Evolutionary conservation across 192 early-diverging fungal genomes (phyloP).

Genomic region (Radiomyces spectabilis): DNA sequence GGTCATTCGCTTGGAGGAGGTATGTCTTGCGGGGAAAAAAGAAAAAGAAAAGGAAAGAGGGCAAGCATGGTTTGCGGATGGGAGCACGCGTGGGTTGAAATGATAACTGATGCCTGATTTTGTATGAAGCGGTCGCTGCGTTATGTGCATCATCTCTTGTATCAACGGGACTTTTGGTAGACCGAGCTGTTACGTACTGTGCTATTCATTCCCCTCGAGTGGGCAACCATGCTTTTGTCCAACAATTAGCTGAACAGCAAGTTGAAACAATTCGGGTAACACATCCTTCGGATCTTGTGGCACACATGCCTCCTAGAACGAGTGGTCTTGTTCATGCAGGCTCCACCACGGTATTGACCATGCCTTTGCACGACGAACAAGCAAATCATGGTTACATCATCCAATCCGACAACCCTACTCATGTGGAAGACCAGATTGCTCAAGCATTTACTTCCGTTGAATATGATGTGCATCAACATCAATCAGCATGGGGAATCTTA

Average conservation of each 20-base stretch:
- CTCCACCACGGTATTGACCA: constrained; percentile 5
- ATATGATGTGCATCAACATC: no score
- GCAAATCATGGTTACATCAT: no score
- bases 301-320: constrained; percentile 19
- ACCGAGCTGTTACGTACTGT: constrained; percentile 9
- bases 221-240: constrained; percentile 7
- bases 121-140: constrained; percentile 15
- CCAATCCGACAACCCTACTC: not conserved
- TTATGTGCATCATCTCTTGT: constrained; percentile 18
- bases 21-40: not conserved
- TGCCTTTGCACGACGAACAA: not conserved
- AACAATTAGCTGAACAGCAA: not conserved
- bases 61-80: not conserved
- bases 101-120: not conserved
- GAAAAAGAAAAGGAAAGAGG: not conserved
- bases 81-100: no score
- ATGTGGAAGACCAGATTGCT: no score
- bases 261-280: constrained; percentile 13
- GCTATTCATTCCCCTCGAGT: constrained; percentile 14
- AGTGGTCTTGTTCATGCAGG: constrained; percentile 14
- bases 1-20: constrained; percentile 14
- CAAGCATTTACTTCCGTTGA: no score
- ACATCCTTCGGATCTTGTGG: constrained; percentile 11
- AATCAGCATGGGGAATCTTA: no score
- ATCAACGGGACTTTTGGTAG: constrained; percentile 11